Conservation (phyloP, 106 monocot genomes). For the Dendrobium chrysotoxum region DNA sequence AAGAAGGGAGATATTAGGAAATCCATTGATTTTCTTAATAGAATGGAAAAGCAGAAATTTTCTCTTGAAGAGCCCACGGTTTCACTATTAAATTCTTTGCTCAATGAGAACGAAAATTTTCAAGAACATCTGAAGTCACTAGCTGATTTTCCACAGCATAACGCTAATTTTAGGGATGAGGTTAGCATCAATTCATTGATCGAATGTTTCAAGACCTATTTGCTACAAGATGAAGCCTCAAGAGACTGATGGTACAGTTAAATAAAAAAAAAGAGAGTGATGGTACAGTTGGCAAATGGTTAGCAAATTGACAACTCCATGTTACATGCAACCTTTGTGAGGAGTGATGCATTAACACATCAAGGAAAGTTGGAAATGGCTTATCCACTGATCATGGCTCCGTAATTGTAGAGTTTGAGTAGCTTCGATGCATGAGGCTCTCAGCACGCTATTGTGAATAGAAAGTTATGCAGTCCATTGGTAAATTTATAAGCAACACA, state of each 20-base stretch:
- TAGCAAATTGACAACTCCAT: neutral
- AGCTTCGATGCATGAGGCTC: neutral
- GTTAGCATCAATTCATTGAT: slow-evolving; percentile 8
- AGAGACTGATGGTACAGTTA: neutral
- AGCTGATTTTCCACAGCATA: slow-evolving; percentile 7
- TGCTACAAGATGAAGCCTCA: neutral
- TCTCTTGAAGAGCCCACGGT: slow-evolving; percentile 11
- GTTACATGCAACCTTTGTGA: neutral
- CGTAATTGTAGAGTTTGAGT: neutral
- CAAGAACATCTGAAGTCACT: slow-evolving; percentile 13
- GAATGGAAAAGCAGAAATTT: slow-evolving; percentile 11
- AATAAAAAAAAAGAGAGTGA: slow-evolving; percentile 2
- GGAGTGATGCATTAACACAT: neutral
- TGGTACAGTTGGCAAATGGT: neutral
- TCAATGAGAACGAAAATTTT: slow-evolving; percentile 5
- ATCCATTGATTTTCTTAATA: slow-evolving; percentile 13
- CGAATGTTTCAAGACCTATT: slow-evolving; percentile 4
- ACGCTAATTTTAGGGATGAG: slow-evolving; percentile 5
- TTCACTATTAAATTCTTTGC: neutral
- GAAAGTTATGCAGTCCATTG: neutral
- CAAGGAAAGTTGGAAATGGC: neutral
- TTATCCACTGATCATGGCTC: too few relatives aligned
- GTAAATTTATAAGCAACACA: neutral
- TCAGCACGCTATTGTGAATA: neutral
- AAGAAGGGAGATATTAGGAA: slow-evolving; percentile 13